Conservation (phyloP, 2,329 filamentous ascomycete species). For the Aspergillaceae sp. region DNA sequence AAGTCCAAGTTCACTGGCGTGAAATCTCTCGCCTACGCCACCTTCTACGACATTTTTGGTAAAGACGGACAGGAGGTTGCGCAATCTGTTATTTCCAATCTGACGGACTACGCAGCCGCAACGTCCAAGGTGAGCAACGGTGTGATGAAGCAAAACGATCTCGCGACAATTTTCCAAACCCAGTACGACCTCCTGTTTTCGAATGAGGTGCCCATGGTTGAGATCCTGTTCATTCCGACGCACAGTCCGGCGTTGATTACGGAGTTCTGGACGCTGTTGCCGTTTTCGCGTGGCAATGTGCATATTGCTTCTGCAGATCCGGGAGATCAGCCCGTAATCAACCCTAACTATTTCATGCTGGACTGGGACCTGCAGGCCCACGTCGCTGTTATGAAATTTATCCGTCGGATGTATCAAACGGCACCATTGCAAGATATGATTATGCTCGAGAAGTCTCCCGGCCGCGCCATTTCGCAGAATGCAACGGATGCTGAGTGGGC, state of each 20-base stretch:
- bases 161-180: slow-evolving; percentile 17
- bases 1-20: slow-evolving; percentile 11
- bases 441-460: slow-evolving; percentile 15
- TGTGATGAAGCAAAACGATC: slow-evolving; percentile 12
- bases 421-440: slow-evolving; percentile 14
- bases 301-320: slow-evolving; percentile 27
- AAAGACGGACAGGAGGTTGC: slow-evolving; percentile 10
- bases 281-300: slow-evolving; percentile 38
- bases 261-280: slow-evolving; percentile 22
- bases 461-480: slow-evolving; percentile 13
- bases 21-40: slow-evolving; percentile 14
- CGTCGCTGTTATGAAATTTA: slow-evolving; percentile 33
- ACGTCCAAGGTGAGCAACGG: not conserved
- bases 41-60: slow-evolving; percentile 18
- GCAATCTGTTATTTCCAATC: slow-evolving; percentile 11
- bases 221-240: slow-evolving; percentile 16
- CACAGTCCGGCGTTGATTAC: slow-evolving; percentile 5
- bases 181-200: slow-evolving; percentile 21
- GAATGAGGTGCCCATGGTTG: slow-evolving; percentile 15
- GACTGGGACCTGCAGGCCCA: slow-evolving; percentile 28
- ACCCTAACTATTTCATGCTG: slow-evolving; percentile 34
- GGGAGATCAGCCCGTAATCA: slow-evolving; percentile 29
- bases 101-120: slow-evolving; percentile 13
- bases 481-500: slow-evolving; percentile 15
- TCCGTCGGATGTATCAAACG: slow-evolving; percentile 22